A percentile compares a stretch with the other conserved stretches of the same genome.
Conservation (phyloP, 1,284 basidiomycete species). For the Ustilago trichophora region DNA sequence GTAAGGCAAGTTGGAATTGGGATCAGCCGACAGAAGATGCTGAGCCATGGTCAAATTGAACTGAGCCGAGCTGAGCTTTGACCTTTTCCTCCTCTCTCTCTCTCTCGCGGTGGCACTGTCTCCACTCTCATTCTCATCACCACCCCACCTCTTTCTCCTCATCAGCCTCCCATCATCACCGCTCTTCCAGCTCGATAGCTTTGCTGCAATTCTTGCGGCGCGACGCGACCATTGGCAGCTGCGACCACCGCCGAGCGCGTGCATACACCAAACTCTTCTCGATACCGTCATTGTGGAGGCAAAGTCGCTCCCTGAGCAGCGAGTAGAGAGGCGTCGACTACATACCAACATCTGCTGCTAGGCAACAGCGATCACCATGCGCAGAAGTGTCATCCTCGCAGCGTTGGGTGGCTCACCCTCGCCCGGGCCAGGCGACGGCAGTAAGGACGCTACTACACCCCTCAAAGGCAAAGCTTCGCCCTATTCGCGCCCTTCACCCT, state of each 20-base stretch:
- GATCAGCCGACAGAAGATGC: background rate
- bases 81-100: background rate
- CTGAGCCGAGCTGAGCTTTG: constrained; percentile 6
- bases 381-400: constrained; percentile 38
- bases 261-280: background rate
- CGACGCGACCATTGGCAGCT: no score
- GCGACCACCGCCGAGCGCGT: background rate
- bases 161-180: background rate
- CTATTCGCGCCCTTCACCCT: constrained; percentile 18
- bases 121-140: background rate
- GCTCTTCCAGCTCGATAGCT: no score
- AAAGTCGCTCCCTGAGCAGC: background rate
- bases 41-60: background rate
- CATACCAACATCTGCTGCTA: background rate
- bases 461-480: constrained; percentile 21
- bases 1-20: no score
- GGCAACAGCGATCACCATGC: constrained; percentile 8
- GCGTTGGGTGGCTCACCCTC: constrained; percentile 34
- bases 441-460: constrained; percentile 8
- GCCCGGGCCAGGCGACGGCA: constrained; percentile 7
- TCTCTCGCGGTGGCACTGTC: background rate
- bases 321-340: background rate
- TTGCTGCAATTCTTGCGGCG: no score
- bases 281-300: background rate
- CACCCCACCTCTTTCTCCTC: background rate